Evolutionary conservation across 2,329 filamentous ascomycete genomes (phyloP), one percentile per base, ranked within the genome.

Genomic region (Lasiodiplodia sp.): DNA sequence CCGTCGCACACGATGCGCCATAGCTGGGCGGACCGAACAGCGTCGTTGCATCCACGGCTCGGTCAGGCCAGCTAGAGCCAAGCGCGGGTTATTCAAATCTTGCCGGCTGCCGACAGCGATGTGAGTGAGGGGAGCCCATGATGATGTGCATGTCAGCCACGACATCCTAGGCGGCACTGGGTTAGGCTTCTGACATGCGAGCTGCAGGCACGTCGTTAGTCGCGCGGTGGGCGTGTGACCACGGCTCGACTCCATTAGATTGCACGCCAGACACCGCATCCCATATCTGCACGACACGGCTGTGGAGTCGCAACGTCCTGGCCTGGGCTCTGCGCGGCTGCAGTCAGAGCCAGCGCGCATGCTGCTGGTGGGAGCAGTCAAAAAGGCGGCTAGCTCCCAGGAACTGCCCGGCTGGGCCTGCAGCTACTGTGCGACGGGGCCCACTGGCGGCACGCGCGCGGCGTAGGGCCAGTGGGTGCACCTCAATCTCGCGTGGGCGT

Each of bases 91-190:
- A 37, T 51, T 63, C 58, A 51, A 63, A 63, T 51, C 28, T 18
- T 40, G 31, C 55, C 55, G 55, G 55, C 37, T 25, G 34, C 55
- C 31, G 55, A 34, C 55, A 58, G 55, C 25, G 14, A 44, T 47
- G 58, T 34, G 58, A 49, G 58, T 44, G 58, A 63, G 58, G 58
- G 28, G 16, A 34, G 8, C 21, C 58, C 44, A 51, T 52, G 60
- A 64, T 52, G 60, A 64, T 64, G 60, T 52, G 60, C 60, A 64
- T 64, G 11, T 51, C 60, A 64, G 60, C 60, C 47, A 52, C 60
- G 44, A 25, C 23, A 47, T 64, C 31, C 60, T 64, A 53, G 60
- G 12, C 60, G 60, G 40, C 18, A 38, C 44, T 21, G 47, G 23
- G 44, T 52, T 52, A 64, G 51, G 60, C 60, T n/a, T 34, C 40